phyloP scores from a whole-genome alignment of 75 land plant species.

The Ceratopteris richardii region DNA sequence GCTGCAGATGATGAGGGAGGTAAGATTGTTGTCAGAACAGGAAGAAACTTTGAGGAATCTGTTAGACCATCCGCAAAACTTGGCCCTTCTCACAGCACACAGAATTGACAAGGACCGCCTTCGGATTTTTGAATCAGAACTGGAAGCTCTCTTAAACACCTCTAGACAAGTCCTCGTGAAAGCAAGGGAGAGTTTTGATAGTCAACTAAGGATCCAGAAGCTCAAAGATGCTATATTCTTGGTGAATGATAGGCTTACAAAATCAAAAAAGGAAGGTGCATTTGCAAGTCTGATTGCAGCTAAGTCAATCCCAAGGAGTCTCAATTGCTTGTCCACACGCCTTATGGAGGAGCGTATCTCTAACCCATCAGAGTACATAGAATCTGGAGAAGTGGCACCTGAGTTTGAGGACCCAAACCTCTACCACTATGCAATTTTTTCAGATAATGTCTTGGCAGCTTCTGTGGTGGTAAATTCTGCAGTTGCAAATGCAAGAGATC shows the following conservation, averaged over 20 bases:
- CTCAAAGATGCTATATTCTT: slow-evolving; percentile 77
- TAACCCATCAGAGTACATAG: slow-evolving; percentile 46
- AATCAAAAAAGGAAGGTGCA: slow-evolving; percentile 7
- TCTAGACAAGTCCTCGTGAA: slow-evolving; percentile 46
- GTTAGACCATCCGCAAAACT: not conserved
- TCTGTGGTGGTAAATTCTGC: slow-evolving; percentile 28
- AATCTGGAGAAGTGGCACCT: slow-evolving; percentile 12
- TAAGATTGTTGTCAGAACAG: slow-evolving; percentile 15
- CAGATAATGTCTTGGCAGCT: slow-evolving; percentile 32
- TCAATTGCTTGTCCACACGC: slow-evolving; percentile 1
- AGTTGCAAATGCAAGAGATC: slow-evolving; percentile 13
- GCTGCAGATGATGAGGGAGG: slow-evolving; percentile 18
- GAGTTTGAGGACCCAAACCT: slow-evolving; percentile 24
- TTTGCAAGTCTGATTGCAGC: slow-evolving; percentile 14
- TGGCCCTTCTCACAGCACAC: slow-evolving; percentile 22
- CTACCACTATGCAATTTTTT: slow-evolving; percentile 31
- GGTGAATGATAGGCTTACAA: slow-evolving; percentile 53
- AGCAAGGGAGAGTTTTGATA: slow-evolving; percentile 72
- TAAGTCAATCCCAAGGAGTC: slow-evolving; percentile 8
- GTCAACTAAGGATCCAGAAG: slow-evolving; percentile 89
- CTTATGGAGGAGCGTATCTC: slow-evolving; percentile 26
- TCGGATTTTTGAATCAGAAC: slow-evolving; percentile 72
- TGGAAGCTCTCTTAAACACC: slow-evolving; percentile 54
- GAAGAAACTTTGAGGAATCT: not conserved
- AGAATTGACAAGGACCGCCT: slow-evolving; percentile 57